These are phyloP conservation scores for Pichia occidentalis DNA, from an alignment of 805 yeast genomes.

Conservation along the genomic window DNA sequence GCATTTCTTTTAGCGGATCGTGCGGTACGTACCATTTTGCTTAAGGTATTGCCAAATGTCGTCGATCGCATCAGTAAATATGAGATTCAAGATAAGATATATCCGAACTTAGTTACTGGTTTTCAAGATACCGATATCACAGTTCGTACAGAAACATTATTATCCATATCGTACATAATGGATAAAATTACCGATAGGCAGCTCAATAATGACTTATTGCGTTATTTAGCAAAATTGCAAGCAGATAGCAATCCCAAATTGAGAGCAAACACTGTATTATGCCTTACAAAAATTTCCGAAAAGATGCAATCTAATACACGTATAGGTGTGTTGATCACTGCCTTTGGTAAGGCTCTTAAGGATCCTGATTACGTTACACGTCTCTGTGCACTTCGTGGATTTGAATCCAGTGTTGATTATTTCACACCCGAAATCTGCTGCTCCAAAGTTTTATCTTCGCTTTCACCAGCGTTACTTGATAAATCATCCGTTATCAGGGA, in stretches of 20 bases:
- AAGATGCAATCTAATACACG: slow-evolving; percentile 50
- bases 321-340: slow-evolving; percentile 76
- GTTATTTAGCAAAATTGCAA: slow-evolving; percentile 77
- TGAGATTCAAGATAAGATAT: slow-evolving; percentile 64
- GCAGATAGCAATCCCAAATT: slow-evolving; percentile 70
- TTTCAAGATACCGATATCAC: slow-evolving; percentile 77
- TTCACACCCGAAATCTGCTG: slow-evolving; percentile 75
- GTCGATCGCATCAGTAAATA: slow-evolving; percentile 44
- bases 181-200: slow-evolving; percentile 69
- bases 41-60: slow-evolving; percentile 55
- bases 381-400: slow-evolving; percentile 68
- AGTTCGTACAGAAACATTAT: slow-evolving; percentile 76
- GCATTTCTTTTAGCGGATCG: slow-evolving; percentile 68
- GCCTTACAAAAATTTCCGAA: slow-evolving; percentile 59
- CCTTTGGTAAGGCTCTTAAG: slow-evolving; percentile 73
- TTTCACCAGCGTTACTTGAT: slow-evolving; percentile 81
- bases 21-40: slow-evolving; percentile 63
- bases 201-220: slow-evolving; percentile 76
- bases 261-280: slow-evolving; percentile 67
- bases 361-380: slow-evolving; percentile 76
- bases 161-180: slow-evolving; percentile 49
- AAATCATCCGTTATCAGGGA: slow-evolving; percentile 59
- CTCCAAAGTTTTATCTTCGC: slow-evolving; percentile 71
- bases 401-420: slow-evolving; percentile 54
- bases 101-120: slow-evolving; percentile 67